phyloP scores from a whole-genome alignment of 176 grass and related monocot species.

The Oryza officinalis region DNA sequence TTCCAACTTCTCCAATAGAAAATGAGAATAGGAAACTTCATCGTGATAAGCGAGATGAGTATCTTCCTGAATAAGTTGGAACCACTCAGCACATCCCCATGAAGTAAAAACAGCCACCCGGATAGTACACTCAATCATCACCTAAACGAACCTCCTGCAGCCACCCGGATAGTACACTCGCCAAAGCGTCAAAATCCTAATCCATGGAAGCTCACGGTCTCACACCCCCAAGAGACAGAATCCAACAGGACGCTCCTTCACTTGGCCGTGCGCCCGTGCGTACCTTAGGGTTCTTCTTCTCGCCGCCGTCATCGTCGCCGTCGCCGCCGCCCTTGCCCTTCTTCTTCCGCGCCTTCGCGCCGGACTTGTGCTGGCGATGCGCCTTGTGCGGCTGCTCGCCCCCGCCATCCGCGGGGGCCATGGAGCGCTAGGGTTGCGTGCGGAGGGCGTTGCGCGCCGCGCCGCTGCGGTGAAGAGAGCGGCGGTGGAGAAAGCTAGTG shows the following conservation, averaged over 20 bases:
- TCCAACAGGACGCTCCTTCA: neutral
- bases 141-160: neutral
- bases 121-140: no score
- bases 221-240: neutral
- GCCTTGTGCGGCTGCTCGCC: constrained; percentile 74
- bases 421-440: constrained; percentile 29
- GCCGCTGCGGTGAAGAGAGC: neutral
- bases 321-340: constrained; percentile 53
- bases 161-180: neutral
- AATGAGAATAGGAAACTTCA: neutral
- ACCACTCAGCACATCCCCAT: neutral
- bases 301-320: constrained; percentile 41
- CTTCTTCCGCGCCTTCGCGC: constrained; percentile 70
- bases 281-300: constrained; percentile 91
- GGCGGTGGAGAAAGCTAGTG: constrained; percentile 7
- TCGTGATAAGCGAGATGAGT: neutral
- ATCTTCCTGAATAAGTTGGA: neutral
- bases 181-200: neutral
- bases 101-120: neutral
- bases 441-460: neutral
- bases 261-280: neutral
- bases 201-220: neutral
- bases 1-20: neutral
- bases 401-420: constrained; percentile 50
- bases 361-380: constrained; percentile 73